phyloP scores from a whole-genome alignment of 257 asterid genomes.

The Solanum raphanifolium region DNA sequence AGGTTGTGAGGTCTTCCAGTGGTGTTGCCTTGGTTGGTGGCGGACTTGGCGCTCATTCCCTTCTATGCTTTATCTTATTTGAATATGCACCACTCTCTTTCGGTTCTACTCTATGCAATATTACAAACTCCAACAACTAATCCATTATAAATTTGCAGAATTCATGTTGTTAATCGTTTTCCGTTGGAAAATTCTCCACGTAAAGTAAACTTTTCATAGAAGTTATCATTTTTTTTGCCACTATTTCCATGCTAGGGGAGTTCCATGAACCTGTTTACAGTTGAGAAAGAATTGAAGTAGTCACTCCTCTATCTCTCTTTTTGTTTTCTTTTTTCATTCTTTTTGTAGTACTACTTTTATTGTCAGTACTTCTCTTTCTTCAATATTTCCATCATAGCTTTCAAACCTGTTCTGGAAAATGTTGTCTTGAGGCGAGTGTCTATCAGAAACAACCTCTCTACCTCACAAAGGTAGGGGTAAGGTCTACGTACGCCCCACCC shows the following conservation, averaged over 20 bases:
- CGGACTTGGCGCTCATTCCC: neutral
- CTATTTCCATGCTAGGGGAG: neutral
- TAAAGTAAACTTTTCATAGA: neutral
- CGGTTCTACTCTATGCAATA: neutral
- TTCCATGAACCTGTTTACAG: neutral
- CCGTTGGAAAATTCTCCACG: neutral
- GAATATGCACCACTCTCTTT: neutral
- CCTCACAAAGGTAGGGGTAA: neutral
- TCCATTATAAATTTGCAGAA: neutral
- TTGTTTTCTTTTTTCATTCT: neutral
- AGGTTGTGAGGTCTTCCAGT: neutral
- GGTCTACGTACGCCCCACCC: neutral
- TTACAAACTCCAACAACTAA: neutral
- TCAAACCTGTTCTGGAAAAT: neutral
- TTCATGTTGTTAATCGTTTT: neutral
- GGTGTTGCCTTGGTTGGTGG: neutral
- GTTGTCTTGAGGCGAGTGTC: neutral
- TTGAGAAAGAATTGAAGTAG: neutral
- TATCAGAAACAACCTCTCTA: neutral
- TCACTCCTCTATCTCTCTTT: neutral
- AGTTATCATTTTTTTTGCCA: neutral
- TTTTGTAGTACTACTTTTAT: neutral
- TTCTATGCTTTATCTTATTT: neutral
- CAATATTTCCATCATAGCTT: neutral
- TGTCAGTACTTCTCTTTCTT: neutral